Conservation (phyloP, 2,329 filamentous ascomycete species). For the Penicillium sp. region DNA sequence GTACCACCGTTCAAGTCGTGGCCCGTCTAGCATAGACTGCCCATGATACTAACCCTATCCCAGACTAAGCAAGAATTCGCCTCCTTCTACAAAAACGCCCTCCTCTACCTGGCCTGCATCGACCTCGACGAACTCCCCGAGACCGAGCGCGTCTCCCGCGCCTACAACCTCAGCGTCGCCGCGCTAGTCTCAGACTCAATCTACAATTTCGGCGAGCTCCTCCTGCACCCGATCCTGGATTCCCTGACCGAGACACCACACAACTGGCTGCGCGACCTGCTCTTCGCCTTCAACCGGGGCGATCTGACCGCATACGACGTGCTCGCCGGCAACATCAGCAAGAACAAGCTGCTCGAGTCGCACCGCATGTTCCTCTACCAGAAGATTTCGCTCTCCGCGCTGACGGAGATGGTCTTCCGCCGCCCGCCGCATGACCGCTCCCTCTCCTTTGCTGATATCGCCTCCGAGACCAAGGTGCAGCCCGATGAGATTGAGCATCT, state of each 20-base stretch:
- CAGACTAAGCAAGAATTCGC: conserved; percentile 86
- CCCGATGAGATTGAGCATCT: conserved; percentile 94
- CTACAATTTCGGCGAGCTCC: conserved; percentile 99
- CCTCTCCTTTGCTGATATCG: conserved; percentile 88
- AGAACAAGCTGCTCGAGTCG: conserved; percentile 75
- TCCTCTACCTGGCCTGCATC: conserved; percentile 96
- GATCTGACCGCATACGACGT: conserved; percentile 86
- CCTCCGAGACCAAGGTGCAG: conserved; percentile 87
- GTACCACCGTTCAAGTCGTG: not conserved
- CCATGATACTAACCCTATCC: conserved; percentile 8
- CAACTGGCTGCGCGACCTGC: conserved; percentile 89
- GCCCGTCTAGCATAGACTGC: too few species aligned
- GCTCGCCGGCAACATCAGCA: conserved; percentile 76
- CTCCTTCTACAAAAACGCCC: conserved; percentile 94
- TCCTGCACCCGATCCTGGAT: conserved; percentile 93
- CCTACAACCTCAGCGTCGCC: conserved; percentile 89
- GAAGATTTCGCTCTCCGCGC: conserved; percentile 95
- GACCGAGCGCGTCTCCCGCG: conserved; percentile 76
- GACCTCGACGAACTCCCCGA: conserved; percentile 74
- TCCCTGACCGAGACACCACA: conserved; percentile 73
- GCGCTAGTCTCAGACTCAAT: conserved; percentile 92
- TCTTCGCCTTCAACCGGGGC: conserved; percentile 96
- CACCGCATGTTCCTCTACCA: conserved; percentile 86
- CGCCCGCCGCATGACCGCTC: conserved; percentile 92
- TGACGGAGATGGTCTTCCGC: conserved; percentile 95